Evolutionary conservation across 1,139 yeast species (phyloP).

Genomic region (Yamadazyma songkhlaensis): DNA sequence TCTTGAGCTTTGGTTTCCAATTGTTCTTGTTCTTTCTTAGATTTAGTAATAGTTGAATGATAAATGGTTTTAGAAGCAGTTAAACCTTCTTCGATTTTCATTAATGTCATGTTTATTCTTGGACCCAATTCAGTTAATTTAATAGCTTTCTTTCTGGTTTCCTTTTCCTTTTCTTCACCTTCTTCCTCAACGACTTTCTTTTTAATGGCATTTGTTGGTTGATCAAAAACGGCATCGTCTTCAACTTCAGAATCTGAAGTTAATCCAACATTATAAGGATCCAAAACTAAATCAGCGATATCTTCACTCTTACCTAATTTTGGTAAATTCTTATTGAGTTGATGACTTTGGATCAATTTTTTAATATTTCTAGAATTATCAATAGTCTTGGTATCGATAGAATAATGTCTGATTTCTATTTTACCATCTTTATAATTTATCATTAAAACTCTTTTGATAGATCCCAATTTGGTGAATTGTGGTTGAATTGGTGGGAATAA

Average conservation of each 20-base stretch:
- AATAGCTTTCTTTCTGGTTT: conserved; percentile 74
- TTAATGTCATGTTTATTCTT: conserved; percentile 67
- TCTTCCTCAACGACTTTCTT: conserved; percentile 13
- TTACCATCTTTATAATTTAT: conserved; percentile 58
- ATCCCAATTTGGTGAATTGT: conserved; percentile 64
- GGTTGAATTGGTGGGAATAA: conserved; percentile 95
- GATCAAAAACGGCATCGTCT: conserved; percentile 81
- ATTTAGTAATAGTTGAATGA: conserved; percentile 68
- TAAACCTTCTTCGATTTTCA: conserved; percentile 91
- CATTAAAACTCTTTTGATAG: conserved; percentile 83
- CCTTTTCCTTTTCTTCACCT: conserved; percentile 14
- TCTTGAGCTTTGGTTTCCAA: conserved; percentile 68
- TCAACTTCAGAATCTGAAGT: conserved; percentile 94
- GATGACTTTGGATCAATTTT: conserved; percentile 64
- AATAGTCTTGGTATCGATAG: conserved; percentile 82
- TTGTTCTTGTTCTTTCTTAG: conserved; percentile 54
- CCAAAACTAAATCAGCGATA: conserved; percentile 79
- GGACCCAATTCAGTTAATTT: conserved; percentile 95
- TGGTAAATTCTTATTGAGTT: conserved; percentile 67
- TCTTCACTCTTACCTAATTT: conserved; percentile 67
- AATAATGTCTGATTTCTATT: conserved; percentile 86
- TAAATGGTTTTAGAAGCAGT: conserved; percentile 68
- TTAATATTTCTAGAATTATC: conserved; percentile 81
- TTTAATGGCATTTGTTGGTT: conserved; percentile 3
- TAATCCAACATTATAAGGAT: conserved; percentile 75